Percentiles rank a stretch among this genome's conserved stretches.
These are phyloP conservation scores for Zea luxurians DNA, from an alignment of 176 grass and related monocot species.

Conservation along the genomic window DNA sequence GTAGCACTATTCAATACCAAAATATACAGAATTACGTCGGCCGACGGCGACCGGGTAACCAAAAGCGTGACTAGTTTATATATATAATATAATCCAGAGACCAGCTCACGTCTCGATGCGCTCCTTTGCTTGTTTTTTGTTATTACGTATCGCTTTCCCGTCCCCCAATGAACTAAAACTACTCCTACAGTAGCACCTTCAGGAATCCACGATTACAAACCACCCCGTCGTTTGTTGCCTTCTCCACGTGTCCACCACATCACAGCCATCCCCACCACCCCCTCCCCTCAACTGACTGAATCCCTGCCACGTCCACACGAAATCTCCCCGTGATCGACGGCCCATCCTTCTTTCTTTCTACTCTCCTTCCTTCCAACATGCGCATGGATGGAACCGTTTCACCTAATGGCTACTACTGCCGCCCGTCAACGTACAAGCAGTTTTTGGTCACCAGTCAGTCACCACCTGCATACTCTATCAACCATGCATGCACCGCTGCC, in stretches of 20 bases:
- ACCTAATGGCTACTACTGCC: neutral
- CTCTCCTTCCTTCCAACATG: too few species aligned
- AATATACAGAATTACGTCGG: neutral
- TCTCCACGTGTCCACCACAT: too few species aligned
- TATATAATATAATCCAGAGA: neutral
- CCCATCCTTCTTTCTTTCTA: too few species aligned
- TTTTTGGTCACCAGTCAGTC: too few species aligned
- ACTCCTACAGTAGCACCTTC: neutral
- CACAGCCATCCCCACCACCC: too few species aligned
- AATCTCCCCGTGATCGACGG: too few species aligned
- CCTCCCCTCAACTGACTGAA: too few species aligned
- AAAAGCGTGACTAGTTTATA: conserved; percentile 17
- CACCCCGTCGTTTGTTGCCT: too few species aligned
- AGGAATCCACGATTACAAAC: neutral
- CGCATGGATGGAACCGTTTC: neutral
- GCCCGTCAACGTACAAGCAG: neutral
- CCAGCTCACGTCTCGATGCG: conserved; percentile 42
- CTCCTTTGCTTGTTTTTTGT: neutral
- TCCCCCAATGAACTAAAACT: neutral
- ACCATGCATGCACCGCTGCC: too few species aligned
- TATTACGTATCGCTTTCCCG: neutral
- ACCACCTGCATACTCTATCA: too few species aligned
- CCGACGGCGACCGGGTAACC: conserved; percentile 41
- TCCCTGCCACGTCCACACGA: too few species aligned
- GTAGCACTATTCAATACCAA: too few species aligned